Conservation (phyloP, 2,329 filamentous ascomycete genomes). For the Byssothecium circinans region DNA sequence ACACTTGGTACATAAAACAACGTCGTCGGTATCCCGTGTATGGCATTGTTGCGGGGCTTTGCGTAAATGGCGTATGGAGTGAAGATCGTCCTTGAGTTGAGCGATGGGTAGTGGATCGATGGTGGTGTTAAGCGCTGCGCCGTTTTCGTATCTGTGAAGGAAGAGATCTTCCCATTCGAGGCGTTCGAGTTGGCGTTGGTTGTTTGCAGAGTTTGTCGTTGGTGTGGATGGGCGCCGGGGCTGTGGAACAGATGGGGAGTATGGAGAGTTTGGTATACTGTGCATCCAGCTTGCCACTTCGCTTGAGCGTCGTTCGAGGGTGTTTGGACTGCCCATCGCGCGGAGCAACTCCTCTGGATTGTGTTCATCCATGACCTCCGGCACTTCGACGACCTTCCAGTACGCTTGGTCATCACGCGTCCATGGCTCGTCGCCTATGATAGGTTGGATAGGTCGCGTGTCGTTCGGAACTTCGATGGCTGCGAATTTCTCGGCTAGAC, state of each 20-base stretch:
- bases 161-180: conserved; percentile 17
- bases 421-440: conserved; percentile 29
- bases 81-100: conserved; percentile 15
- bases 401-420: conserved; percentile 25
- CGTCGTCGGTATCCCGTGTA: not conserved
- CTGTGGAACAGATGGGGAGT: not conserved
- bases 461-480: conserved; percentile 12
- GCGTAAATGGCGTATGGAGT: not conserved
- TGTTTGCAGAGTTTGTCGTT: not conserved
- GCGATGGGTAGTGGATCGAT: conserved; percentile 14
- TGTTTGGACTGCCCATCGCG: not conserved
- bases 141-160: conserved; percentile 6
- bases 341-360: not conserved
- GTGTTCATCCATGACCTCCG: not conserved
- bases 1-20: conserved; percentile 9
- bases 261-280: conserved; percentile 2
- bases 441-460: conserved; percentile 2
- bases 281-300: conserved; percentile 12
- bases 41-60: not conserved
- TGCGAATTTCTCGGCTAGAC: conserved; percentile 28
- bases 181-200: conserved; percentile 2
- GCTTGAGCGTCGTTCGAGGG: conserved; percentile 9
- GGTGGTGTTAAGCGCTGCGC: conserved; percentile 6
- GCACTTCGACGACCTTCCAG: conserved; percentile 22
- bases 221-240: not conserved